Percentiles rank a stretch among this genome's conserved stretches.
These are phyloP conservation scores for Pyronema domesticum DNA, from an alignment of 495 filamentous ascomycete species.

Conservation along the genomic window DNA sequence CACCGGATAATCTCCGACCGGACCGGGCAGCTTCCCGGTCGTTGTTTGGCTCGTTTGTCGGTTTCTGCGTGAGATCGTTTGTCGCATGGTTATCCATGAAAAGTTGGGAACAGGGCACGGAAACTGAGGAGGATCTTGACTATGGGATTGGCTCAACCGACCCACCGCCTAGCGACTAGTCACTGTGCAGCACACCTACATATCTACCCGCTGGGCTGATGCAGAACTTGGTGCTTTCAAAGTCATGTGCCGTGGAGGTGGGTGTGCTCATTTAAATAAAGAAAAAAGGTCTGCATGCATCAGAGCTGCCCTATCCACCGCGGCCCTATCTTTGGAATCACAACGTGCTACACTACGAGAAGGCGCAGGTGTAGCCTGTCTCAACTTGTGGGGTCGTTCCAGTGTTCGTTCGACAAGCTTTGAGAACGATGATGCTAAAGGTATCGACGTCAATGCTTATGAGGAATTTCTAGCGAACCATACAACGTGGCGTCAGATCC, in stretches of 20 bases:
- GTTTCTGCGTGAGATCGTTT: neutral
- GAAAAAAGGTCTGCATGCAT: constrained; percentile 6
- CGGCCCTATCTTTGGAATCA: constrained; percentile 21
- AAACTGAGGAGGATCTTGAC: neutral
- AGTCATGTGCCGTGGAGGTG: constrained; percentile 22
- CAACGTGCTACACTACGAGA: neutral
- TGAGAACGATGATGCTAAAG: neutral
- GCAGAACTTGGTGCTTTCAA: constrained; percentile 19
- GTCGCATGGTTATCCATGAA: neutral
- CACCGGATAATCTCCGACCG: neutral
- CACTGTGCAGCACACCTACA: constrained; percentile 14
- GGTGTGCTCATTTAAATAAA: constrained; percentile 18
- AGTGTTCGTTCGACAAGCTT: neutral
- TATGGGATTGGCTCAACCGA: neutral
- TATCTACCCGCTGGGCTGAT: constrained; percentile 24
- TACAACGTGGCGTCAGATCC: neutral
- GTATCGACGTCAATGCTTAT: neutral
- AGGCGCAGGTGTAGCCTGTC: neutral
- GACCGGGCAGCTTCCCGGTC: constrained; percentile 6
- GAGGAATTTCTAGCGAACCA: neutral
- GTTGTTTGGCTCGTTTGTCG: neutral
- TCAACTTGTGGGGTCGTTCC: neutral
- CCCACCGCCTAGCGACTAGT: neutral
- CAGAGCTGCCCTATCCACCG: constrained; percentile 14
- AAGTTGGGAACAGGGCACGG: neutral